These are phyloP conservation scores for Amylocarpus encephaloides DNA, from an alignment of 2,329 filamentous ascomycete species.

Conservation along the genomic window DNA sequence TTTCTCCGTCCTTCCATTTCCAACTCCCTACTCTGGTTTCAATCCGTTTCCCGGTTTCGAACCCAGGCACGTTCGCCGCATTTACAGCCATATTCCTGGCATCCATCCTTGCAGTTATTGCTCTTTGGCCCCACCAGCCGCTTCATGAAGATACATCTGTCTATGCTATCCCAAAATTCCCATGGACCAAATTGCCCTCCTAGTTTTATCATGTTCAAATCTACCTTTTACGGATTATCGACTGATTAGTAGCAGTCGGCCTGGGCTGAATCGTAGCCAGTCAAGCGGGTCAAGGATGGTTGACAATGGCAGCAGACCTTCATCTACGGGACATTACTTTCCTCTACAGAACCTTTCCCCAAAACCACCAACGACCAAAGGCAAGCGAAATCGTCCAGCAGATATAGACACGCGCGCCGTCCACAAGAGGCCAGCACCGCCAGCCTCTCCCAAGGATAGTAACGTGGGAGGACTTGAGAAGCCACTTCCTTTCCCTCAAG, in stretches of 20 bases:
- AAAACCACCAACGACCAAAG: background rate
- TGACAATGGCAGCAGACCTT: background rate
- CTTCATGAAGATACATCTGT: no score
- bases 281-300: background rate
- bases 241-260: background rate
- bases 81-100: background rate
- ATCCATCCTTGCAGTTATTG: background rate
- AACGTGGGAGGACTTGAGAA: slow-evolving; percentile 39
- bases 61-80: background rate
- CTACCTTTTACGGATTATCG: background rate
- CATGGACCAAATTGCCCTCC: background rate
- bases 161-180: background rate
- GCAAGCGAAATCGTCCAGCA: background rate
- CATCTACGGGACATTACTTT: background rate
- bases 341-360: background rate
- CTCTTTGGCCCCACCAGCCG: background rate
- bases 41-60: no score
- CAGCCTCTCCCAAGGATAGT: slow-evolving; percentile 16
- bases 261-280: background rate
- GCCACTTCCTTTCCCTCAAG: slow-evolving; percentile 57
- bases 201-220: slow-evolving; percentile 1
- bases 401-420: slow-evolving; percentile 28
- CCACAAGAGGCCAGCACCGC: slow-evolving; percentile 23
- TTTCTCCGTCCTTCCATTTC: no score
- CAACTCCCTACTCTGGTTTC: no score